Percentiles rank a stretch among this genome's conserved stretches.
phyloP scores from a whole-genome alignment of 1,284 basidiomycete species.

The Pseudozyma tsukubaensis region DNA sequence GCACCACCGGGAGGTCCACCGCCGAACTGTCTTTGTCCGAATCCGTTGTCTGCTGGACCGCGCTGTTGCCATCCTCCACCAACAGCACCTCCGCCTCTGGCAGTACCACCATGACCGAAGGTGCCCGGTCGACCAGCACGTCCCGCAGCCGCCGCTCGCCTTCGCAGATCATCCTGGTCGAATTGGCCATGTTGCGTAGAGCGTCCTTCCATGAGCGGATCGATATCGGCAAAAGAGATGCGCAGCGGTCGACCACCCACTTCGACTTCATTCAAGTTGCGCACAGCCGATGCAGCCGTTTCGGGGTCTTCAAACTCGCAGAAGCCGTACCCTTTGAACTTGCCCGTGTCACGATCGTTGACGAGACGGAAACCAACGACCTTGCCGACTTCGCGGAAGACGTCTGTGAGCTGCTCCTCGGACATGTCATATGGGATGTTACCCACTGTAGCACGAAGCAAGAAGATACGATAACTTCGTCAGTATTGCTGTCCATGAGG shows the following conservation, averaged over 20 bases:
- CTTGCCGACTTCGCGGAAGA: slow-evolving; percentile 66
- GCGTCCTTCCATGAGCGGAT: slow-evolving; percentile 61
- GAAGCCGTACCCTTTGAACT: slow-evolving; percentile 96
- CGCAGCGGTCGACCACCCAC: slow-evolving; percentile 85
- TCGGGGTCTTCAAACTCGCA: slow-evolving; percentile 97
- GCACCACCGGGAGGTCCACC: slow-evolving; percentile 1
- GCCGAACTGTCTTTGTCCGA: slow-evolving; percentile 26
- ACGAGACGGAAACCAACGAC: slow-evolving; percentile 72
- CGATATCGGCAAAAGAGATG: slow-evolving; percentile 77
- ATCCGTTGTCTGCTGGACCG: slow-evolving; percentile 27
- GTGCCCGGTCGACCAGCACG: slow-evolving; percentile 45
- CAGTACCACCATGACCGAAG: slow-evolving; percentile 36
- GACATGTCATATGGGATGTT: slow-evolving; percentile 68
- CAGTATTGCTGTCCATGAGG: not conserved
- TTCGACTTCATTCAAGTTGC: slow-evolving; percentile 82
- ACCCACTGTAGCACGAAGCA: slow-evolving; percentile 48
- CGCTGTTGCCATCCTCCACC: slow-evolving; percentile 39
- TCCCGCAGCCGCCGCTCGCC: slow-evolving; percentile 42
- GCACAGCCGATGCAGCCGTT: slow-evolving; percentile 84
- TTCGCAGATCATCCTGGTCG: slow-evolving; percentile 47
- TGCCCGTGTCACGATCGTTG: slow-evolving; percentile 93
- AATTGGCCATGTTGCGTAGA: slow-evolving; percentile 62
- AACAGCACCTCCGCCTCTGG: slow-evolving; percentile 16
- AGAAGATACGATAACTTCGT: not conserved
- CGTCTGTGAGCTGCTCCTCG: slow-evolving; percentile 66